Conservation (phyloP, 1,284 basidiomycete genomes). For the Baeospora myosura region DNA sequence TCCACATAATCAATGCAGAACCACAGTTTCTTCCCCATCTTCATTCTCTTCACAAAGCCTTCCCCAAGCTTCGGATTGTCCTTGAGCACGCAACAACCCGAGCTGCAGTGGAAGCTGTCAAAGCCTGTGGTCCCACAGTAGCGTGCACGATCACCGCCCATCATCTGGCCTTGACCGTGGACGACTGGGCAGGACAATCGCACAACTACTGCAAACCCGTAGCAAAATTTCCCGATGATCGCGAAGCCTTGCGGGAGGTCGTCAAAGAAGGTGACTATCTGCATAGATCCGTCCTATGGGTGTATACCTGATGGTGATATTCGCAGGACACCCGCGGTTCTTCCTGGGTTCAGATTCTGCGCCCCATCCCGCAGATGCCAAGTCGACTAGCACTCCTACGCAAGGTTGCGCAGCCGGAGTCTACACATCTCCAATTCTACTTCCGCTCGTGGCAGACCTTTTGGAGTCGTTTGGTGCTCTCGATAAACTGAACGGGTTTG, state of each 20-base stretch:
- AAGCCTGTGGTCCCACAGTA: slow-evolving; percentile 80
- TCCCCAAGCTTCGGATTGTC: slow-evolving; percentile 93
- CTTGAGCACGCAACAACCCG: slow-evolving; percentile 98
- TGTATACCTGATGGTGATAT: slow-evolving; percentile 5
- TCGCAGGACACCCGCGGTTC: slow-evolving; percentile 83
- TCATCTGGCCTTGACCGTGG: slow-evolving; percentile 90
- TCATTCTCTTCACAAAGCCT: slow-evolving; percentile 72
- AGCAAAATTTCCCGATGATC: slow-evolving; percentile 92
- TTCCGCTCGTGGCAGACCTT: slow-evolving; percentile 82
- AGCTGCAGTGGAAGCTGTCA: slow-evolving; percentile 89
- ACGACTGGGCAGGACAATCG: slow-evolving; percentile 95
- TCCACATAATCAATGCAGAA: slow-evolving; percentile 93
- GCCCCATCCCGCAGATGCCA: slow-evolving; percentile 80
- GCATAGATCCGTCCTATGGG: background rate
- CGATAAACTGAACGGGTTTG: slow-evolving; percentile 74
- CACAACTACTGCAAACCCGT: slow-evolving; percentile 99
- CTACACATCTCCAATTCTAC: slow-evolving; percentile 84
- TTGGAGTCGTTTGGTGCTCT: slow-evolving; percentile 84
- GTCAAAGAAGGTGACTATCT: slow-evolving; percentile 63
- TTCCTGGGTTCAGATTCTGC: slow-evolving; percentile 98
- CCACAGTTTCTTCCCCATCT: slow-evolving; percentile 87
- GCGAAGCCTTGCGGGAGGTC: slow-evolving; percentile 77
- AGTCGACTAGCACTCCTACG: slow-evolving; percentile 69
- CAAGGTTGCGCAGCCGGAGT: slow-evolving; percentile 87
- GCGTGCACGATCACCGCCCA: slow-evolving; percentile 97